Evolutionary conservation across 306 rosid genomes (phyloP), one percentile per base, ranked within the genome.

Genomic region (Trifolium repens): DNA sequence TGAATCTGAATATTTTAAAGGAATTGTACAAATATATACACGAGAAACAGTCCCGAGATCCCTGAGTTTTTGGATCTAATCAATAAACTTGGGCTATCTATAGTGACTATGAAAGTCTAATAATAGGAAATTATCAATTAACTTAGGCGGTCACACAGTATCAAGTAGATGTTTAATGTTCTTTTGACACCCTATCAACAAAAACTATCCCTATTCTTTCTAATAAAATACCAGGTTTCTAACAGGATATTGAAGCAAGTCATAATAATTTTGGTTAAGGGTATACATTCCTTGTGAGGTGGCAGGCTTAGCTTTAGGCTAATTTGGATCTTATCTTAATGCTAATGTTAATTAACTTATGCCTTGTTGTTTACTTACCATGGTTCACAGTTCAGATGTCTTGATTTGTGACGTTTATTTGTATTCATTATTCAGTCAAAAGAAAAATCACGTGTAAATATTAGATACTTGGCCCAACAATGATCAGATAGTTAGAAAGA

Each of bases 221-320:
- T n/a, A 35, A 35, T 35, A 62, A 63, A 35, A 32, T 63, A 63
- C 24, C 46, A n/a, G 27, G 69, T 63, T 16, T 37, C 69, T 59
- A 5, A 59, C 17, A 59, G n/a, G 65, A 27, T 59, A 59, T 27
- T 27, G 39, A 59, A 59, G 39, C 13, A 9, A 27, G 17, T 59
- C 39, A 26, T 26, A 13, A n/a, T 53, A 53, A 53, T 9, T 17
- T 53, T 19, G 19, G 60, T 59, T 59, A 27, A 59, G 40, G 65
- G 65, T 9, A 27, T 59, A n/a, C 40, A 24, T 59, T 59, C 37
- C 65, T 10, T 13, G 65, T 27, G 65, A 27, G 37, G 40, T 59
- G 65, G 65, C 65, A 13, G 40, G 40, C 27, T 59, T 59, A 59
- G 37, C 65, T 59, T 59, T 27, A 59, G 10, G 65, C 27, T 59